Evolutionary conservation across 2,329 filamentous ascomycete species (phyloP), one percentile per base, ranked within the genome.

Genomic region (Diatrype stigma): DNA sequence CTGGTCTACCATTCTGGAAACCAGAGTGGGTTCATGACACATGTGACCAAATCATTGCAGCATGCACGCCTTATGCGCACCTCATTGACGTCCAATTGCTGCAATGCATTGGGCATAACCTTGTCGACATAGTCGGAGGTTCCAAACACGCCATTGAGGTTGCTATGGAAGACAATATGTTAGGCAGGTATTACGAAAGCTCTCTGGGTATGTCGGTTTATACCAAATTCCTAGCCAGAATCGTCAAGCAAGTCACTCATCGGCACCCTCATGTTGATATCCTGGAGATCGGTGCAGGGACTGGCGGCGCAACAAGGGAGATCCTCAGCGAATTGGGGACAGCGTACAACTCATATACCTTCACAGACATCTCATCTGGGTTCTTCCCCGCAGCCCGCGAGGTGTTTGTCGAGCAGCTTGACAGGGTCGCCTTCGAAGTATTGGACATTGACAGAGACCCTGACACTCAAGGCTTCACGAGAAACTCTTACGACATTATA

Each of bases 241-340:
- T 70, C 17, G 58, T 69, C 17, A 60, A 62, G 6, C 66, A 69
- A 21, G 62, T 78, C 30, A 53, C 61, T 0, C 51, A 59, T 32
- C 42, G 49, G 0, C 55, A 53, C 42, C 73, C 64, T 0, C 63
- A 66, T 19, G 58, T 69, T 34, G 66, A 67, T 2, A 63, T 75
- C 22, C 50, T 76, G 3, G 60, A 63, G 22, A 62, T 73, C 2
- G 71, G 73, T 46, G 72, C 68, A 14, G 73, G 74, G 2, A 73
- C 69, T 1, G 74, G 72, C 1, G 67, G 64, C 6, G 62, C 70
- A 0, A 76, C 75, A 0, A 57, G 63, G 8, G 30, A 40, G 0
- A 56, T 76, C 16, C 51, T 77, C 3, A 52, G 61, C 1, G 28
- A 47, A 4, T 52, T 76, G 14, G 63, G 59, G 0, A 10, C 51